phyloP scores from a whole-genome alignment of 2,329 filamentous ascomycete genomes.

The Leptographium flavum region DNA sequence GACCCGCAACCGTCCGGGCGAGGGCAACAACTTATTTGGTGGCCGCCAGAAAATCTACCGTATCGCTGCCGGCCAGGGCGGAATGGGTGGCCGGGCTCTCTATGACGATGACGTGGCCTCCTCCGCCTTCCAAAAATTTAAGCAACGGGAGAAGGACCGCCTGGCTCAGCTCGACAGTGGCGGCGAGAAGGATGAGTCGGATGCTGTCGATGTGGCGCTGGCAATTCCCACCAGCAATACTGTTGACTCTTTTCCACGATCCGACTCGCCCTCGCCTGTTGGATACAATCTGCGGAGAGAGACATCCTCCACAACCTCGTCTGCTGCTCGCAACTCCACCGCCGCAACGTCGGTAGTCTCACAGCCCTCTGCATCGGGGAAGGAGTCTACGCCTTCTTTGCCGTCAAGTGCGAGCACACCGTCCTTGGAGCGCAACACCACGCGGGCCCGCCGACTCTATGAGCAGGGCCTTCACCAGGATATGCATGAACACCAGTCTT shows the following conservation, averaged over 20 bases:
- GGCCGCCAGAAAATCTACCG: constrained; percentile 93
- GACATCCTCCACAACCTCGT: constrained; percentile 75
- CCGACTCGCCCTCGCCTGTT: constrained; percentile 41
- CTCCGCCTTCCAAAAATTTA: constrained; percentile 71
- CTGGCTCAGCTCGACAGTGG: constrained; percentile 14
- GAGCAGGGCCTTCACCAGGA: constrained; percentile 71
- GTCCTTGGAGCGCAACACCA: constrained; percentile 41
- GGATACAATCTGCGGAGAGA: constrained; percentile 65
- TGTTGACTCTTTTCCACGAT: constrained; percentile 24
- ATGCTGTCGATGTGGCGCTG: constrained; percentile 10
- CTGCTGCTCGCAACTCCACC: constrained; percentile 62
- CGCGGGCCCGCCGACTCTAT: constrained; percentile 63
- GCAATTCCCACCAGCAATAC: constrained; percentile 18
- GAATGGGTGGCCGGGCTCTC: constrained; percentile 51
- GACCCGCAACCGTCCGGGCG: constrained; percentile 64
- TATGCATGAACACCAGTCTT: constrained; percentile 65
- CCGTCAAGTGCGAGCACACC: constrained; percentile 11
- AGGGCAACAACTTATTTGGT: constrained; percentile 88
- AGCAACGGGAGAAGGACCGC: constrained; percentile 42
- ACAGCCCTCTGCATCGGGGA: constrained; percentile 38
- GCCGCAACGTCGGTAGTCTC: constrained; percentile 82
- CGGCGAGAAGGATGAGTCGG: constrained; percentile 12
- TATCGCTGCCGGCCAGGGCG: constrained; percentile 43
- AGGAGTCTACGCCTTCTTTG: constrained; percentile 22
- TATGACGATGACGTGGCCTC: constrained; percentile 79